These are phyloP conservation scores for Phlegmacium glaucopus DNA, from an alignment of 768 basidiomycete species.

Conservation along the genomic window DNA sequence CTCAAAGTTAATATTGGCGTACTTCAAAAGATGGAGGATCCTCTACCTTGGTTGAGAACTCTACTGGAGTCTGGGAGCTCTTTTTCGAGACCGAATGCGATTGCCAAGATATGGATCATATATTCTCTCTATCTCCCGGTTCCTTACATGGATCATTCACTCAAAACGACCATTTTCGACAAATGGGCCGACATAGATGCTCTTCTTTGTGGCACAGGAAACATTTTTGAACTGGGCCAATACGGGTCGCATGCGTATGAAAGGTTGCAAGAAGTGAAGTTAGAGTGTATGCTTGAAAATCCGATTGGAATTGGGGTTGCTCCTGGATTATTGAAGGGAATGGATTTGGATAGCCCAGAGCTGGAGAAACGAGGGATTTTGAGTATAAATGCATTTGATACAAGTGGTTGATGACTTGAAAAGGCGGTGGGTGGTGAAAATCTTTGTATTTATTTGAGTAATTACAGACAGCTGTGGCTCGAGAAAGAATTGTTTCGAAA, in stretches of 20 bases:
- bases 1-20: too few species aligned
- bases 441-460: background rate
- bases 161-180: conserved; percentile 21
- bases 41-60: too few species aligned
- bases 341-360: conserved; percentile 23
- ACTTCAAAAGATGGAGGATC: too few species aligned
- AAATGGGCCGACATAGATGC: conserved; percentile 24
- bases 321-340: conserved; percentile 26
- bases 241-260: conserved; percentile 13
- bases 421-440: background rate
- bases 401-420: conserved; percentile 14
- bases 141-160: conserved; percentile 27
- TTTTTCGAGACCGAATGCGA: too few species aligned
- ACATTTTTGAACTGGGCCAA: background rate
- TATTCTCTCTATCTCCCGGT: conserved; percentile 25
- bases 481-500: background rate
- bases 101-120: too few species aligned
- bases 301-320: conserved; percentile 27
- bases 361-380: conserved; percentile 19
- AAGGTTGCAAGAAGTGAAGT: conserved; percentile 18
- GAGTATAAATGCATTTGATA: conserved; percentile 24
- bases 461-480: background rate
- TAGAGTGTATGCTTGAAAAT: conserved; percentile 29
- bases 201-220: conserved; percentile 15
- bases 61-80: too few species aligned